A percentile compares a stretch with the other conserved stretches of the same genome.
Conservation (phyloP, 1,139 yeast genomes). For the Suhomyces bokatorum region DNA sequence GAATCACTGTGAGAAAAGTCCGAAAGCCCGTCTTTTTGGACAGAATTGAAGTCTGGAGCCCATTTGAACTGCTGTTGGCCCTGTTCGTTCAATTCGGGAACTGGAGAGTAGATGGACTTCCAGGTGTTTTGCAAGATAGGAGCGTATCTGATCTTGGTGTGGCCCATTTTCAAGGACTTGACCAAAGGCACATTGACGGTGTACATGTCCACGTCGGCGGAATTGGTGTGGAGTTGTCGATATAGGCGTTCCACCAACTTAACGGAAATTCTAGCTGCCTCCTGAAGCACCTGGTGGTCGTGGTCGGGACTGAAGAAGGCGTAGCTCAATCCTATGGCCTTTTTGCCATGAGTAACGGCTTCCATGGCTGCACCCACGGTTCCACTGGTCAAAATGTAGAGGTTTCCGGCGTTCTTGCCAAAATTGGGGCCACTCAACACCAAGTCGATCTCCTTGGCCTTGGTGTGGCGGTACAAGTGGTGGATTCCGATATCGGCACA, state of each 20-base stretch:
- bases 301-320: conserved; percentile 65
- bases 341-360: conserved; percentile 76
- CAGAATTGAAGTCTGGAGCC: conserved; percentile 79
- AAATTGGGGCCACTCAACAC: conserved; percentile 94
- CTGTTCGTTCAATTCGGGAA: conserved; percentile 21
- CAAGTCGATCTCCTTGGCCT: conserved; percentile 65
- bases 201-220: conserved; percentile 62
- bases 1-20: conserved; percentile 59
- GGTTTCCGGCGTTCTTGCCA: conserved; percentile 89
- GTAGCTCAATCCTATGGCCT: conserved; percentile 78
- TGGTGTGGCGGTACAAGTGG: conserved; percentile 55
- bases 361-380: conserved; percentile 98
- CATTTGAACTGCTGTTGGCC: conserved; percentile 56
- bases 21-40: conserved; percentile 57
- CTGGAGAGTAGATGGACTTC: conserved; percentile 55
- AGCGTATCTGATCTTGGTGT: conserved; percentile 67
- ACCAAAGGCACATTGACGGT: conserved; percentile 82
- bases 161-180: conserved; percentile 45
- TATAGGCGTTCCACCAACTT: conserved; percentile 60
- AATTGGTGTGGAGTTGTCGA: conserved; percentile 51
- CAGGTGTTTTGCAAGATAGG: conserved; percentile 80
- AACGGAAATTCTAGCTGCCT: conserved; percentile 71
- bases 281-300: conserved; percentile 51
- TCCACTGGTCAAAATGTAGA: conserved; percentile 90
- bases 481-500: conserved; percentile 90